Evolutionary conservation across 768 basidiomycete species (phyloP).

Genomic region (Suillus clintonianus): DNA sequence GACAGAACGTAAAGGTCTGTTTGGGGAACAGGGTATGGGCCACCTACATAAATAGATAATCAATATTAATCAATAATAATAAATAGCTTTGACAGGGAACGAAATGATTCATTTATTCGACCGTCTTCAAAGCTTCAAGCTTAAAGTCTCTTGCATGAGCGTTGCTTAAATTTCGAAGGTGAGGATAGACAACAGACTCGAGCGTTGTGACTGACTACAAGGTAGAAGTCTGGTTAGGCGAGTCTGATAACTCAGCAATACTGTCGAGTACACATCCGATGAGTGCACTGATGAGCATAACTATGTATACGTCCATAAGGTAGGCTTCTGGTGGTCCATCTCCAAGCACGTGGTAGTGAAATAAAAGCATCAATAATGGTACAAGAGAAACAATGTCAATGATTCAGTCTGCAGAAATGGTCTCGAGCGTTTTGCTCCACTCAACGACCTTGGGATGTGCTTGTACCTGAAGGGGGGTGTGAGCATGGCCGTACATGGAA

Average conservation of each 20-base stretch:
- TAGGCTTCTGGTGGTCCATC: not conserved
- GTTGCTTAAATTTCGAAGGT: not conserved
- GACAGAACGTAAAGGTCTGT: too few species aligned
- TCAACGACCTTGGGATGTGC: conserved; percentile 71
- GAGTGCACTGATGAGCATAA: not conserved
- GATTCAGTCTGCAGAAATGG: conserved; percentile 32
- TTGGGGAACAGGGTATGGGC: too few species aligned
- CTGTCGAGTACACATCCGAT: not conserved
- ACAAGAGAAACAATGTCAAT: not conserved
- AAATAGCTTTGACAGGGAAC: too few species aligned
- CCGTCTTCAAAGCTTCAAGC: too few species aligned
- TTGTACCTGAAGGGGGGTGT: conserved; percentile 47
- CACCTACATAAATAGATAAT: not conserved
- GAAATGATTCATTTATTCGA: too few species aligned
- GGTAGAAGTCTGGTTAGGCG: not conserved
- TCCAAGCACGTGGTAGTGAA: not conserved
- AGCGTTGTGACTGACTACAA: not conserved
- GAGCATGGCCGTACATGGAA: not conserved
- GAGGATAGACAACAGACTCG: not conserved
- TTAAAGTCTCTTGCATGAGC: too few species aligned
- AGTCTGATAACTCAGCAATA: not conserved
- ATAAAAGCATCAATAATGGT: not conserved
- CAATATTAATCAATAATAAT: too few species aligned
- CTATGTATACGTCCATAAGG: not conserved
- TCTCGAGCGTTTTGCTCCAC: conserved; percentile 73